phyloP scores from a whole-genome alignment of 78 protist species.

The Speleostelium caveatum region DNA sequence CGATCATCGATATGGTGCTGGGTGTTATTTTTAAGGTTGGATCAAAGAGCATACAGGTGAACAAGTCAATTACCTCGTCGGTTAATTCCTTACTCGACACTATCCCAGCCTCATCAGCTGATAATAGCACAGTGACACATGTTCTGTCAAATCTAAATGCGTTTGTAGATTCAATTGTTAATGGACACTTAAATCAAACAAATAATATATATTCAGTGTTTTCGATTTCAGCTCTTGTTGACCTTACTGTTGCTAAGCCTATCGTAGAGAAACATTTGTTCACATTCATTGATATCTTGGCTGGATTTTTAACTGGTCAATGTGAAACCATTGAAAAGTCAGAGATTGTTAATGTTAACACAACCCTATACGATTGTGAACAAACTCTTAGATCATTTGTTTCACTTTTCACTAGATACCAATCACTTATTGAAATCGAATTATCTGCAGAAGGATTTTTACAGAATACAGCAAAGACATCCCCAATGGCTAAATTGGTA shows the following conservation, averaged over 20 bases:
- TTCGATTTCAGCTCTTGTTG: not conserved
- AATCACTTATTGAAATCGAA: not conserved
- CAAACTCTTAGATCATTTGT: constrained; percentile 42
- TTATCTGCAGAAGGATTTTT: not conserved
- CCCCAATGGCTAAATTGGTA: not conserved
- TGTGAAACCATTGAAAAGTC: not conserved
- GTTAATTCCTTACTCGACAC: not conserved
- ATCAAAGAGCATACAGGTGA: not conserved
- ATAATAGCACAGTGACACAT: no score
- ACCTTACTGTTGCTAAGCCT: not conserved
- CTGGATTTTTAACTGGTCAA: not conserved
- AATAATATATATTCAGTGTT: not conserved
- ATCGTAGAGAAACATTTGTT: not conserved
- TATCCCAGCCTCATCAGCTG: no score
- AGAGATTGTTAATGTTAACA: not conserved
- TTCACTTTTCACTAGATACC: not conserved
- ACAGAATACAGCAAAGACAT: not conserved
- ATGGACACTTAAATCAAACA: not conserved
- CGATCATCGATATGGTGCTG: not conserved
- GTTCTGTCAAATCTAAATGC: not conserved
- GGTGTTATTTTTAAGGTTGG: not conserved
- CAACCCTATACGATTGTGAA: constrained; percentile 45
- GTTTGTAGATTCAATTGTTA: not conserved
- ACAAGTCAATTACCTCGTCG: not conserved
- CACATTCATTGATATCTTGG: not conserved